Conservation (phyloP, 2,329 filamentous ascomycete genomes). For the Hyphodiscus sp. region DNA sequence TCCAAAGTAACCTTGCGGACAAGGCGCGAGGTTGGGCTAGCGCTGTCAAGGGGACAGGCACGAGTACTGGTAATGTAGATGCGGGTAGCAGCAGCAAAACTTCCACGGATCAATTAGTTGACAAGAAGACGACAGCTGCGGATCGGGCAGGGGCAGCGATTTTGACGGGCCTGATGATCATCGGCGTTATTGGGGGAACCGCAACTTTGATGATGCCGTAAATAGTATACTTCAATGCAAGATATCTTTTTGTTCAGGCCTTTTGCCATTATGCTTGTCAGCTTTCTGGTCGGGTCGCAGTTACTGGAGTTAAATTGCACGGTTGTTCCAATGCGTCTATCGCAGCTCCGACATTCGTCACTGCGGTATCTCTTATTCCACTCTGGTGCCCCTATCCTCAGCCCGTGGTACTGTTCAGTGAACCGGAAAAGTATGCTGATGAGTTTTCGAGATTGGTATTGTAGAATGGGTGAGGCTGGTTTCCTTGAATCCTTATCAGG, state of each 20-base stretch:
- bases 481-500: too few relatives aligned
- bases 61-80: constrained; percentile 22
- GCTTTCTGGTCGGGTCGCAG: too few relatives aligned
- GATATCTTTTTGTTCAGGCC: not conserved
- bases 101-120: not conserved
- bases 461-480: too few relatives aligned
- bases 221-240: not conserved
- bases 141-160: constrained; percentile 38
- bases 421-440: too few relatives aligned
- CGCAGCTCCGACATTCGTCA: too few relatives aligned
- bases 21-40: constrained; percentile 26
- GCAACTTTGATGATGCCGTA: constrained; percentile 9
- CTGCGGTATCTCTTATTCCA: too few relatives aligned
- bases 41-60: constrained; percentile 39
- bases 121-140: constrained; percentile 27
- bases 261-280: not conserved
- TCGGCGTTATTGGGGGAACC: constrained; percentile 19
- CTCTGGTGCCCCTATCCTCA: too few relatives aligned
- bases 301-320: too few relatives aligned
- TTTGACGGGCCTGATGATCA: constrained; percentile 31
- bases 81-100: constrained; percentile 11
- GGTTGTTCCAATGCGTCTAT: too few relatives aligned
- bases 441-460: too few relatives aligned
- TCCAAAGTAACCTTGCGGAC: constrained; percentile 36
- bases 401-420: too few relatives aligned